Percentiles rank a stretch among this genome's conserved stretches.
phyloP scores from a whole-genome alignment of 2,329 filamentous ascomycete species.

The Colletotrichum sp. region DNA sequence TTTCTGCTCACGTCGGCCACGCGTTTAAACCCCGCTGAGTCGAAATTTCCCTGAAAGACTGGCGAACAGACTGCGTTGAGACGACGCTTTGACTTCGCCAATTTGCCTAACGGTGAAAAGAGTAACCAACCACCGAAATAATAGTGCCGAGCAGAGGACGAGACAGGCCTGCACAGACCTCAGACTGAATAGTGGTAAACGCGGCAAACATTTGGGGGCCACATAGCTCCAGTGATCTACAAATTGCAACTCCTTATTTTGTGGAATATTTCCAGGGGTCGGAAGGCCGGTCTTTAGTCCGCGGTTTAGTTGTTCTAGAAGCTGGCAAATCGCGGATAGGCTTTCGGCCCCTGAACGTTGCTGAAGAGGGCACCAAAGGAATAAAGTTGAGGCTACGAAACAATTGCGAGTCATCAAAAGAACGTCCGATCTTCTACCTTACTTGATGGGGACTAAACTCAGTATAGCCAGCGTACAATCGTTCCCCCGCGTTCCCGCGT shows the following conservation, averaged over 20 bases:
- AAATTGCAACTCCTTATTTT: not conserved
- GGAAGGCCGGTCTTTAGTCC: not conserved
- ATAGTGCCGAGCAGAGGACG: not conserved
- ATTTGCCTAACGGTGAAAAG: not conserved
- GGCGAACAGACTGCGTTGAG: not conserved
- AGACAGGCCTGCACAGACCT: not conserved
- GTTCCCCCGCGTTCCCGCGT: not conserved
- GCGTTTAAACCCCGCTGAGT: not conserved
- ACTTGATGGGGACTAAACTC: not conserved
- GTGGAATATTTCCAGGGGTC: not conserved
- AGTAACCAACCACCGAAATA: not conserved
- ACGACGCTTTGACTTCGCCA: not conserved
- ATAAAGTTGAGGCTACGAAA: conserved; percentile 3
- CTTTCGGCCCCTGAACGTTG: not conserved
- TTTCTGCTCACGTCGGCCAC: not conserved
- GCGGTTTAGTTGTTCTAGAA: not conserved
- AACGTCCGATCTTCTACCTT: not conserved
- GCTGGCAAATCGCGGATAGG: not conserved
- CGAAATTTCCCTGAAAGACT: not conserved
- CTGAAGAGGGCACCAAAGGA: not conserved
- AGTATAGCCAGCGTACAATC: not conserved
- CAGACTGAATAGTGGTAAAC: not conserved
- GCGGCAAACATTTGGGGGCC: not conserved
- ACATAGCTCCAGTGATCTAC: not conserved
- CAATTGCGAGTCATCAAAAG: not conserved